These are phyloP conservation scores for Boletus tylopilopsis DNA, from an alignment of 768 basidiomycete genomes.

Conservation along the genomic window DNA sequence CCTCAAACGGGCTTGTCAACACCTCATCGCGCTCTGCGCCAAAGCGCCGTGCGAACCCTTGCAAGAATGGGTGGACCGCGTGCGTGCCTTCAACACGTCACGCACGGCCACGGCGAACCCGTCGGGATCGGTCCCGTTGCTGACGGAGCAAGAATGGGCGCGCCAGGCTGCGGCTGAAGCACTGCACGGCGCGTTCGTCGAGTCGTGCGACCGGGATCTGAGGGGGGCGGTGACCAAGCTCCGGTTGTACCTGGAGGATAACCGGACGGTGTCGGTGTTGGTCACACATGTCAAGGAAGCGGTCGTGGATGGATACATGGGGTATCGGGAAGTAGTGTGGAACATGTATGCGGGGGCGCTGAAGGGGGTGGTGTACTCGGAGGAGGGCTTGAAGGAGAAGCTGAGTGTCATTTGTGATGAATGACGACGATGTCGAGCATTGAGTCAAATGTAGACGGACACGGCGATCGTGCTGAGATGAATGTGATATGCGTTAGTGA, in stretches of 20 bases:
- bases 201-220: constrained; percentile 52
- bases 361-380: constrained; percentile 32
- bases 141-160: constrained; percentile 46
- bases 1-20: constrained; percentile 82
- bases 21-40: constrained; percentile 65
- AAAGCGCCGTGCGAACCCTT: constrained; percentile 56
- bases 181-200: constrained; percentile 53
- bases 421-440: no score
- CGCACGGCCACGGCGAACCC: constrained; percentile 18
- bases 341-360: constrained; percentile 42
- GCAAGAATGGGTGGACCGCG: constrained; percentile 58
- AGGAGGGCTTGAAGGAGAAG: constrained; percentile 37
- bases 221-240: constrained; percentile 55
- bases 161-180: constrained; percentile 45
- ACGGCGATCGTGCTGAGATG: no score
- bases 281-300: constrained; percentile 73
- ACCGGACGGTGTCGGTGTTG: constrained; percentile 72
- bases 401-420: constrained; percentile 36
- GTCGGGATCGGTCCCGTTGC: constrained; percentile 17
- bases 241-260: constrained; percentile 77
- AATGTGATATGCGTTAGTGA: no score
- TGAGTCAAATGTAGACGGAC: no score
- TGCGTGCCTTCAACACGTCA: constrained; percentile 33
- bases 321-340: constrained; percentile 63
- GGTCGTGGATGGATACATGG: constrained; percentile 69